These are phyloP conservation scores for Penicillium maclennaniae DNA, from an alignment of 495 filamentous ascomycete genomes.

Conservation along the genomic window DNA sequence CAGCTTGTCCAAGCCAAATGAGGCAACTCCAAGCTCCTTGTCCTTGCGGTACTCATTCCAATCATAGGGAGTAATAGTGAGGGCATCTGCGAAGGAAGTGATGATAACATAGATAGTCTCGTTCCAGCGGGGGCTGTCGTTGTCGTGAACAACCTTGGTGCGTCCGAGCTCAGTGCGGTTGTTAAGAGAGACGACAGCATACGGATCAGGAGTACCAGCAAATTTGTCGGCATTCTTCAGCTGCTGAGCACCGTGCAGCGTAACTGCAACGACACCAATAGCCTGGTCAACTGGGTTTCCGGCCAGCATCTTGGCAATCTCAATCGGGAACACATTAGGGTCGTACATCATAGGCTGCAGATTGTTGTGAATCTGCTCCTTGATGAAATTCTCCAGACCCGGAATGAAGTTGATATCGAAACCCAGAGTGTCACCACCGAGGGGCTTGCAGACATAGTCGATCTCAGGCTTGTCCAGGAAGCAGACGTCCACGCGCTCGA, in stretches of 20 bases:
- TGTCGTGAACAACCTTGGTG: conserved; percentile 85
- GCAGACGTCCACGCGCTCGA: conserved; percentile 86
- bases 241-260: conserved; percentile 82
- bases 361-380: conserved; percentile 91
- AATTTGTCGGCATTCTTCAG: conserved; percentile 95
- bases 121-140: conserved; percentile 85
- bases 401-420: conserved; percentile 99
- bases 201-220: conserved; percentile 89
- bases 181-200: conserved; percentile 83
- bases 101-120: conserved; percentile 95
- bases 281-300: conserved; percentile 91
- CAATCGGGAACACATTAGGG: conserved; percentile 96
- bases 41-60: conserved; percentile 96
- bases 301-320: conserved; percentile 98
- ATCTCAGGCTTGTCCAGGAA: conserved; percentile 75
- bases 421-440: conserved; percentile 90
- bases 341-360: conserved; percentile 95
- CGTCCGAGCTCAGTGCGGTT: conserved; percentile 71
- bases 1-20: conserved; percentile 77
- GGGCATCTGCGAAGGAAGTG: conserved; percentile 77
- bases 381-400: conserved; percentile 86
- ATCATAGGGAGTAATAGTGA: conserved; percentile 82
- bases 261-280: conserved; percentile 89
- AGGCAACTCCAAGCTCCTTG: conserved; percentile 85
- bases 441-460: conserved; percentile 95